These are phyloP conservation scores for Colletotrichum eleusines DNA, from an alignment of 2,329 filamentous ascomycete species.

Conservation along the genomic window DNA sequence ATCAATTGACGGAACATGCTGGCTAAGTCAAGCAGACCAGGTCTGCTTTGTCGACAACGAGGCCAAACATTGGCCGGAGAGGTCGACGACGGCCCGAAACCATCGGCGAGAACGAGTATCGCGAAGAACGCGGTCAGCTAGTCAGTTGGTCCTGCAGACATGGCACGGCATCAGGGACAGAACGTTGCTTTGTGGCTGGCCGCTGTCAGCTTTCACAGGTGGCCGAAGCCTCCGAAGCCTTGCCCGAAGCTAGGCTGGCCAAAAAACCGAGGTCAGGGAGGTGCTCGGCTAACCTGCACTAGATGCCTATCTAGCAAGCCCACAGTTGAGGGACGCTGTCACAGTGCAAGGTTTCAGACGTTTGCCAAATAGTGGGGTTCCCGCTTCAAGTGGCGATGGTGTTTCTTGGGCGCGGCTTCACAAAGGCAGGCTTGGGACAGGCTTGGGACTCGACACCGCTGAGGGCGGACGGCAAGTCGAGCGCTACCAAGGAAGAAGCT, in stretches of 20 bases:
- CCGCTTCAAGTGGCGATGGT: slow-evolving; percentile 16
- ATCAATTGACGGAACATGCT: background rate
- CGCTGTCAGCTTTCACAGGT: background rate
- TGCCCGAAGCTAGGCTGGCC: too few species aligned
- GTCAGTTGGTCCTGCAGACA: too few species aligned
- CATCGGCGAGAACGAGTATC: background rate
- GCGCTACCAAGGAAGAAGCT: background rate
- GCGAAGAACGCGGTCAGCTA: too few species aligned
- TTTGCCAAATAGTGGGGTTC: slow-evolving; percentile 34
- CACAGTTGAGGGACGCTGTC: slow-evolving; percentile 15
- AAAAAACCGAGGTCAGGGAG: too few species aligned
- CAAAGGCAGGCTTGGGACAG: background rate
- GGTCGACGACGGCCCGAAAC: background rate
- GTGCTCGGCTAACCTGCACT: too few species aligned
- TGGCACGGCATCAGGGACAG: too few species aligned
- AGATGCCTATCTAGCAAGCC: background rate
- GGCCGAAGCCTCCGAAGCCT: background rate
- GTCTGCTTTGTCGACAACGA: too few species aligned
- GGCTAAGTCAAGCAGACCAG: background rate
- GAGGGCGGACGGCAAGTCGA: background rate
- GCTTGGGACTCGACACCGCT: too few species aligned
- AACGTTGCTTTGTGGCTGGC: too few species aligned
- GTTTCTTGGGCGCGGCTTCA: slow-evolving; percentile 6
- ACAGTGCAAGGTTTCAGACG: slow-evolving; percentile 34
- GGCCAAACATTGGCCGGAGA: background rate